Evolutionary conservation across 257 asterid genomes (phyloP).

Genomic region (Solanum megistacrolobum): DNA sequence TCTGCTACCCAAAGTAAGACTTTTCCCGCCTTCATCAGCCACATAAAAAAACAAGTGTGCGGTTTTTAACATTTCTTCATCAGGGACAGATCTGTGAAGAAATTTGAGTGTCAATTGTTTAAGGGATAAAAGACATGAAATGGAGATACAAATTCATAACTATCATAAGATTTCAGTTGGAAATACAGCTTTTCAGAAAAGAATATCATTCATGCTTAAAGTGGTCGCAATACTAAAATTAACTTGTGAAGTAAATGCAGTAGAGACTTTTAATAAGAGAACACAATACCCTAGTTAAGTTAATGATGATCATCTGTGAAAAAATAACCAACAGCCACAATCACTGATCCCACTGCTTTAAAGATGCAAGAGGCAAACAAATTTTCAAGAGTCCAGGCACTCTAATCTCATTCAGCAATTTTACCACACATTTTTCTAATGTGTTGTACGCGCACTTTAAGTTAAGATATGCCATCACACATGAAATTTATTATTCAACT

Average conservation of each 20-base stretch:
- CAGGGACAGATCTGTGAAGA: slow-evolving; percentile 26
- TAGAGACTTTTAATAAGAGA: neutral
- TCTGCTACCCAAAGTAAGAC: slow-evolving; percentile 54
- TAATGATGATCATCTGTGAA: neutral
- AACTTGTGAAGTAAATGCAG: neutral
- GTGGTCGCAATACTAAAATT: neutral
- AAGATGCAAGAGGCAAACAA: neutral
- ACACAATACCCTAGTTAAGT: neutral
- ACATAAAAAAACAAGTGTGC: slow-evolving; percentile 85
- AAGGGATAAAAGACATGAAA: neutral
- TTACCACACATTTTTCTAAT: neutral
- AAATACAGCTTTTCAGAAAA: neutral
- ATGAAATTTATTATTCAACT: neutral
- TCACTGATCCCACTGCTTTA: neutral
- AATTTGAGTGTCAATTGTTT: slow-evolving; percentile 1
- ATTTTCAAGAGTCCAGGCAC: neutral
- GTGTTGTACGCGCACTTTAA: neutral
- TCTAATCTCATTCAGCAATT: neutral
- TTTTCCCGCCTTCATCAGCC: slow-evolving; percentile 80
- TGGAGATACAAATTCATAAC: neutral
- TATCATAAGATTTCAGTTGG: neutral
- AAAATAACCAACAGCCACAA: neutral
- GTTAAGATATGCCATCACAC: neutral
- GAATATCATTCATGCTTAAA: neutral
- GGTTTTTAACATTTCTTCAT: slow-evolving; percentile 37